These are phyloP conservation scores for Diaporthe humulicola DNA, from an alignment of 2,329 filamentous ascomycete species.

Conservation along the genomic window DNA sequence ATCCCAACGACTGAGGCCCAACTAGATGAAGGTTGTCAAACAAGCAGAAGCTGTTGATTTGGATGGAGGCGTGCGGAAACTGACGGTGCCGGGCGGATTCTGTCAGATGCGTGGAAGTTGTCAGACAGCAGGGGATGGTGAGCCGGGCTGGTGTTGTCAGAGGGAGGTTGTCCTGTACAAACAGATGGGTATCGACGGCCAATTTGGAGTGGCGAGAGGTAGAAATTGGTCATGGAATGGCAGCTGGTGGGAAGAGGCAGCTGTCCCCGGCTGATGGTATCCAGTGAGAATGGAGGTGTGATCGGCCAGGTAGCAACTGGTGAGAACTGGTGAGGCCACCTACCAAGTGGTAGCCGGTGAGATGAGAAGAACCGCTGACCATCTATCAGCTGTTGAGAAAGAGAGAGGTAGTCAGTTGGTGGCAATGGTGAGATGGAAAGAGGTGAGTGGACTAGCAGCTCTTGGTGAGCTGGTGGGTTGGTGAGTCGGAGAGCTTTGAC, in stretches of 20 bases:
- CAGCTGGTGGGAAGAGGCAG: too few relatives aligned
- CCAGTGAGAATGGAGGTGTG: background rate
- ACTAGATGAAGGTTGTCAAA: background rate
- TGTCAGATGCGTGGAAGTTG: background rate
- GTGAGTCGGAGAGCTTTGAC: background rate
- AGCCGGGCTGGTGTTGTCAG: background rate
- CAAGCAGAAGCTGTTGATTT: background rate
- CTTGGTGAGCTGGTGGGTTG: too few relatives aligned
- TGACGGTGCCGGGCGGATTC: background rate
- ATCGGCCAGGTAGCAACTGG: background rate
- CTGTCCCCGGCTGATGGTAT: background rate
- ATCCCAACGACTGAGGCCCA: background rate
- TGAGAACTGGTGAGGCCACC: background rate
- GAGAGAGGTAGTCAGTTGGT: background rate
- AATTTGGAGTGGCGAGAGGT: background rate
- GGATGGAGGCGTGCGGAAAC: background rate
- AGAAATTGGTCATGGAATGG: background rate
- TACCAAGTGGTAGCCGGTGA: background rate
- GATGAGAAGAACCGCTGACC: background rate
- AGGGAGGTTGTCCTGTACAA: background rate
- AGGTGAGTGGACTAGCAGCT: background rate
- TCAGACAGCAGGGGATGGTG: background rate
- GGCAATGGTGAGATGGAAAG: background rate
- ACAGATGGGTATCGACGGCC: background rate
- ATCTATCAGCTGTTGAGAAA: background rate